phyloP scores from a whole-genome alignment of 108 stramenopile species.

The Nitzschia putrida region DNA sequence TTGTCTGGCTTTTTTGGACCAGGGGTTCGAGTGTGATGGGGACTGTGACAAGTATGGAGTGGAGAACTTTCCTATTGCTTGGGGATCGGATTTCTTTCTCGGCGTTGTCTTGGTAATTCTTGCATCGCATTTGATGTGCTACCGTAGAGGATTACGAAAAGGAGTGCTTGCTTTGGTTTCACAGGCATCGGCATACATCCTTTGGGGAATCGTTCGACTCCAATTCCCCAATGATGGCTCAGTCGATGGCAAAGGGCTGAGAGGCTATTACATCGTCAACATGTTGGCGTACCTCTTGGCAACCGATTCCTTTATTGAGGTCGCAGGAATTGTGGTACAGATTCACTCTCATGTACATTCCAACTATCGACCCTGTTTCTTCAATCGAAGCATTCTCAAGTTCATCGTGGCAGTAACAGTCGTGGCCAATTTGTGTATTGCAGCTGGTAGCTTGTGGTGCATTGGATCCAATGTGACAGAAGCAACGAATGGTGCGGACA shows the following conservation, averaged over 20 bases:
- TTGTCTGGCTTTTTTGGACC: not conserved
- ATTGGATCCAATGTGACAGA: not conserved
- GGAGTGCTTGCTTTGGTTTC: not conserved
- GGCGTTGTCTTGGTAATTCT: not conserved
- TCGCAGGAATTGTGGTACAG: not conserved
- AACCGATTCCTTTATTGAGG: not conserved
- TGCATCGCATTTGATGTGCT: not conserved
- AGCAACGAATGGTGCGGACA: slow-evolving; percentile 2
- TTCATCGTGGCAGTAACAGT: not conserved
- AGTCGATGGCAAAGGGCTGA: slow-evolving; percentile 2
- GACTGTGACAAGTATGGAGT: slow-evolving; percentile 13
- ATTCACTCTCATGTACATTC: not conserved
- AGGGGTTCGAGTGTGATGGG: not conserved
- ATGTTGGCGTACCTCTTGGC: slow-evolving; percentile 13
- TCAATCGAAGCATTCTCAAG: not conserved
- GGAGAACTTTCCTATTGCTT: slow-evolving; percentile 16
- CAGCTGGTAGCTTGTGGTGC: slow-evolving; percentile 11
- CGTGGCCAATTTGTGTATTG: slow-evolving; percentile 1
- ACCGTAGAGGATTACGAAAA: not conserved
- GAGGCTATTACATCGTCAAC: slow-evolving; percentile 14
- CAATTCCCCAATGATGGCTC: slow-evolving; percentile 12
- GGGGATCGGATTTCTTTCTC: slow-evolving; percentile 6
- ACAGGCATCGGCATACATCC: not conserved
- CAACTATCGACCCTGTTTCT: slow-evolving; percentile 1
- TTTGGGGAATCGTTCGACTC: slow-evolving; percentile 1